Evolutionary conservation across 306 rosid genomes (phyloP).

Genomic region (Gastrolobium villosum): DNA sequence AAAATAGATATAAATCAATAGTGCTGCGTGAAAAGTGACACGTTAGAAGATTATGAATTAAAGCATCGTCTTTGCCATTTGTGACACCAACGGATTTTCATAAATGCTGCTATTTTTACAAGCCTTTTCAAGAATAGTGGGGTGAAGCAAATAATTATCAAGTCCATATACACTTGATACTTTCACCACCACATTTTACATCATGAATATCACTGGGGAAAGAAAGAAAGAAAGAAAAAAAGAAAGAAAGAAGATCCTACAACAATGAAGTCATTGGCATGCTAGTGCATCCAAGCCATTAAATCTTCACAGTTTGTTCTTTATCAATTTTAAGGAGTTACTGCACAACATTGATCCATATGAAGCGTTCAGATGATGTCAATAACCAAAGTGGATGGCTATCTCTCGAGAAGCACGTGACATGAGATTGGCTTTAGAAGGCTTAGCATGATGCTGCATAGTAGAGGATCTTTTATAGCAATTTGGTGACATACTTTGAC

Average conservation of each 20-base stretch:
- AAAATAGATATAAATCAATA: not conserved
- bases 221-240: not conserved
- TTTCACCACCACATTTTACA: conserved; percentile 49
- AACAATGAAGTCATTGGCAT: conserved; percentile 30
- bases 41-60: conserved; percentile 32
- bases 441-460: conserved; percentile 54
- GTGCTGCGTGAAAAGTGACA: conserved; percentile 19
- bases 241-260: not conserved
- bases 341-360: conserved; percentile 43
- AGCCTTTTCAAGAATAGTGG: conserved; percentile 33
- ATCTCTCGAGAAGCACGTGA: conserved; percentile 54
- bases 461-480: conserved; percentile 55
- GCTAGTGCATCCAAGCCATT: conserved; percentile 35
- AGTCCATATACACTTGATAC: conserved; percentile 49
- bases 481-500: conserved; percentile 55
- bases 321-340: conserved; percentile 50
- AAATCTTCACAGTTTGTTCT: conserved; percentile 53
- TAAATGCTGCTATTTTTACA: conserved; percentile 35
- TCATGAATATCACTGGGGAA: conserved; percentile 37
- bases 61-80: conserved; percentile 36
- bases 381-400: conserved; percentile 58
- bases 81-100: conserved; percentile 17
- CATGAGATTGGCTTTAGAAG: conserved; percentile 46
- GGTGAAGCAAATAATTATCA: conserved; percentile 44
- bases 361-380: conserved; percentile 35